phyloP scores from a whole-genome alignment of 176 grass and related monocot genomes.

The Alopecurus myosuroides region DNA sequence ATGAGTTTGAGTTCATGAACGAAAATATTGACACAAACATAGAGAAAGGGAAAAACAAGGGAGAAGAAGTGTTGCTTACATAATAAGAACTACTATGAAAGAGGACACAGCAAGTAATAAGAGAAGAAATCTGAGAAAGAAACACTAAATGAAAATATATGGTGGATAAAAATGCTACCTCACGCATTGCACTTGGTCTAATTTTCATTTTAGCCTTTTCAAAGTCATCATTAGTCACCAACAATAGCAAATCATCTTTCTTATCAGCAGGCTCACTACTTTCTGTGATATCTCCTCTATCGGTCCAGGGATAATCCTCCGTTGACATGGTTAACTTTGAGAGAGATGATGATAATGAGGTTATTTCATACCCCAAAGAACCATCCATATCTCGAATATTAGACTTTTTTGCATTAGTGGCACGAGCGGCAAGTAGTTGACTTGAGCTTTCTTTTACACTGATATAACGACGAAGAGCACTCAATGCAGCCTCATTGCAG shows the following conservation, averaged over 20 bases:
- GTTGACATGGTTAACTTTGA: conserved; percentile 53
- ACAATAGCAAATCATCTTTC: conserved; percentile 30
- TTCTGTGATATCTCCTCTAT: background rate
- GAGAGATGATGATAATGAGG: conserved; percentile 49
- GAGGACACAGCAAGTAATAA: background rate
- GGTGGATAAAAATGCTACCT: conserved; percentile 45
- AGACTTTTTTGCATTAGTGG: background rate
- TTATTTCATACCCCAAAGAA: conserved; percentile 27
- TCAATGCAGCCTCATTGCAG: conserved; percentile 77
- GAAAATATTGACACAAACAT: background rate
- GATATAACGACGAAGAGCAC: conserved; percentile 61
- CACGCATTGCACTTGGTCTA: conserved; percentile 93
- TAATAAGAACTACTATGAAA: background rate
- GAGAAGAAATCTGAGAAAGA: background rate
- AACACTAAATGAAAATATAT: background rate
- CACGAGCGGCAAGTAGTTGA: conserved; percentile 1
- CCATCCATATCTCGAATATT: conserved; percentile 15
- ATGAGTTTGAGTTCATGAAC: conserved; percentile 1
- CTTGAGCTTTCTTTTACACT: conserved; percentile 31
- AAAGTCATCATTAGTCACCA: conserved; percentile 66
- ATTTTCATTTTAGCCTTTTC: conserved; percentile 85
- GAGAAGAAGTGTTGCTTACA: background rate
- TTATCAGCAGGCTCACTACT: background rate
- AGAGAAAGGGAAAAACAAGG: background rate
- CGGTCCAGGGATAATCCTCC: conserved; percentile 15